Conservation (phyloP, 2,329 filamentous ascomycete genomes). For the Sporothrix variecibatus region DNA sequence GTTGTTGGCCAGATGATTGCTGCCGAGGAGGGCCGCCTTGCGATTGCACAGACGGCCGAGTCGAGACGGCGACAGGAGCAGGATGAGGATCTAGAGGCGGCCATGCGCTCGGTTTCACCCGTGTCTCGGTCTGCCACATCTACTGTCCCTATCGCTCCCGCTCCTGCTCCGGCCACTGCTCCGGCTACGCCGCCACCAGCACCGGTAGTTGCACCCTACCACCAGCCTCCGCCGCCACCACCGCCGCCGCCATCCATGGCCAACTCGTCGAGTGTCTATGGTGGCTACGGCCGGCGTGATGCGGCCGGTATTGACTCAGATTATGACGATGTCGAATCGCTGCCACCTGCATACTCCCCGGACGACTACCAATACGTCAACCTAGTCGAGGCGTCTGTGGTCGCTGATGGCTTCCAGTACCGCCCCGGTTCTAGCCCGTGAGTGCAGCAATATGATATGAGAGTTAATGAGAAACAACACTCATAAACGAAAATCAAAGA, state of each 20-base stretch:
- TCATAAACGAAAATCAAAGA: neutral
- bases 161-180: neutral
- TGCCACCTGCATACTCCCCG: conserved; percentile 49
- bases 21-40: conserved; percentile 43
- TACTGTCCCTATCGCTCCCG: neutral
- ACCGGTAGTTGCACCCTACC: conserved; percentile 8
- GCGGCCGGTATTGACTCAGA: conserved; percentile 24
- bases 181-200: neutral
- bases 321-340: conserved; percentile 41
- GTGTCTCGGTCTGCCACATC: neutral
- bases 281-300: conserved; percentile 23
- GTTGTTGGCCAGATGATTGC: conserved; percentile 50
- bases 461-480: too few relatives aligned
- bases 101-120: neutral
- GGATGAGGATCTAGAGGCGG: conserved; percentile 22
- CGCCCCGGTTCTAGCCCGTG: conserved; percentile 37
- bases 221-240: conserved; percentile 14
- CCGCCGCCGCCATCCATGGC: conserved; percentile 23
- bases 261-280: conserved; percentile 22
- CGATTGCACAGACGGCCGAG: conserved; percentile 29
- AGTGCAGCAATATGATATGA: neutral
- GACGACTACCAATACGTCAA: conserved; percentile 28
- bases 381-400: conserved; percentile 38
- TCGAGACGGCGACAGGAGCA: conserved; percentile 31
- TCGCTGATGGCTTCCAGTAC: conserved; percentile 49